Base-by-base conservation (phyloP, 2,329 filamentous ascomycete species). In the Pseudopyrenochaeta lycopersici region DNA sequence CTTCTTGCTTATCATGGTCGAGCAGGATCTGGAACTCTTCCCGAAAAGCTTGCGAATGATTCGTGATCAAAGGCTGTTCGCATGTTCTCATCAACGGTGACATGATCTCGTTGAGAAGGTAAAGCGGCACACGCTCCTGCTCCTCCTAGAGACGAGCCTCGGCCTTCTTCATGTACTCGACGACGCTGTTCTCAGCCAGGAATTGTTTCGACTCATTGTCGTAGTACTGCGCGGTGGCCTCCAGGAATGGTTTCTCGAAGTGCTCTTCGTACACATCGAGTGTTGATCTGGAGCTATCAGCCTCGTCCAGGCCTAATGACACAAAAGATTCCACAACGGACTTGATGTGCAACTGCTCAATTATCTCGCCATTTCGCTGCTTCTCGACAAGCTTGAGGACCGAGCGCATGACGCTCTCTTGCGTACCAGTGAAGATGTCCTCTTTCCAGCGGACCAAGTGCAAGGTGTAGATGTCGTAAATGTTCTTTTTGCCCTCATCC, bases 81-180 rank as follows among this genome's bases (percentile, higher is more conserved):
- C 94, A 99, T 3, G 88, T 88, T 68, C 91, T 92, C 80, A 93
- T 96, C 49, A 99, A 81, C n/a, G 88, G 88, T 7, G 88, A 80
- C 64, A 91, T 90, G 52, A 98, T 97, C 76, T 99, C 95, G 31
- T 88, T 86, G 69, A 98, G 92, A 39, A 99, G 83, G 71, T 96
- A 99, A 71, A 98, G 87, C 62, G 88, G 88, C 9, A 99, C 95
- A 21, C 95, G 91, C 72, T 94, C 91, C 78, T 96, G 95, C 77
- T 99, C 95, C 77, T 99, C 95, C 7, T 91, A 87, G 56, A 99
- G 79, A 29, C 95, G 88, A 38, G 87, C 79, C 78, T 98, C 94
- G 0, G 95, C 96, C 84, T 99, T 99, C 83, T 98, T 98, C 95
- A 99, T 98, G 79, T 98, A 99, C 73, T 99, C 95, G 30, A 99